Evolutionary conservation across 169 alveolate species (phyloP), one percentile per base, ranked within the genome.

Genomic region (Eimeria praecox): DNA sequence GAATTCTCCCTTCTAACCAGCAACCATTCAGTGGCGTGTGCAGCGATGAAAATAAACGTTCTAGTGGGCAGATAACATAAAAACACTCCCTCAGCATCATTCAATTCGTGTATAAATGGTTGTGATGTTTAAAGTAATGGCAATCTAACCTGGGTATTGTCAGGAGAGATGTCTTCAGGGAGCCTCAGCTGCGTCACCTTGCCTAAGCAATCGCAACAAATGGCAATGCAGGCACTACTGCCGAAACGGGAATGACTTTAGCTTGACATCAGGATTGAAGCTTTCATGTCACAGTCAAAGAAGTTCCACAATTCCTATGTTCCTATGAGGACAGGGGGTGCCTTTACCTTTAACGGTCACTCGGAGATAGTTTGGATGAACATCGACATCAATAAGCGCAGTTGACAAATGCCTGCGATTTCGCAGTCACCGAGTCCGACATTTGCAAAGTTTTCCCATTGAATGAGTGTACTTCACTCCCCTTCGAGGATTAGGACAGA

Each of bases 331-430:
- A n/a, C n/a, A n/a, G n/a, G n/a, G n/a, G n/a, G n/a, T n/a, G n/a
- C n/a, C 3, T 38, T 62, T 77, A 95, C 97, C 95, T 75, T 95
- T 95, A 46, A 95, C 69, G 35, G 86, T 44, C 33, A 90, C 95
- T 49, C 97, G 92, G 2, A 98, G 97, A 96, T 98, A 98, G 44
- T 82, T 91, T 9, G 99, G 99, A 82, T 98, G 97, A 35, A 98
- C 93, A 95, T 98, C 99, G 14, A 98, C 98, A 93, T 98, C 98
- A 69, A 98, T 96, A 35, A 97, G 96, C 56, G 95, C 69, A n/a
- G 99, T 98, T 85, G 98, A 98, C 82, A 98, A n/a, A 95, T 95
- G 98, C 95, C 97, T 95, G 86, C 22, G 77, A 86, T 4, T 6
- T 14, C 24, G 10, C 35, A 56, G 9, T 0, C 30, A 42, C 2